Base-by-base conservation (phyloP, 1,284 basidiomycete genomes). In the Microbotryum saponariae region DNA sequence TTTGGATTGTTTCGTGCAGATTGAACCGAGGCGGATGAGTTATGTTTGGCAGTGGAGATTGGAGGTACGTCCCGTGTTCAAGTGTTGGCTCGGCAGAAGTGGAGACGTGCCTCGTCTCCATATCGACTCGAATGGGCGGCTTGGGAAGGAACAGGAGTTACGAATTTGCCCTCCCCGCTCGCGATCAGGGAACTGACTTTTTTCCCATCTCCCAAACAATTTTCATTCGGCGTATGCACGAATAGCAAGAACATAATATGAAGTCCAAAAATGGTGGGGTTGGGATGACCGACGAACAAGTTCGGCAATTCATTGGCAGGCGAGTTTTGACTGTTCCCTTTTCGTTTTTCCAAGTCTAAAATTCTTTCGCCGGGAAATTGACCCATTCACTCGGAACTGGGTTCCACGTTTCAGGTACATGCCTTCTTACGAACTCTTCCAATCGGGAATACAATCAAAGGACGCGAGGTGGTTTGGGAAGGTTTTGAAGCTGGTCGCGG, bases 201-300 rank as follows among this genome's bases (percentile, higher is more conserved):
- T 50, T 16, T 8, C 48, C 18, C 14, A 29, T 2, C 48, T 23
- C 23, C 3, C 23, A 23, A 25, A 25, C 2, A 2, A 5, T 16
- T 56, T 48, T 61, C 47, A 9, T 54, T 48, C 25, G 37, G 21
- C 10, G 23, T 50, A 67, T 73, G 59, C 72, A 77, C 37, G 74
- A 76, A 79, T 80, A 94, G 73, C 91, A 93, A 74, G 91, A 96
- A 71, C 88, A 87, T 62, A 72, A 81, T 56, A 92, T 94, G 90
- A 93, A 91, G 74, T 78, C 81, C 0, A 73, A 73, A 47, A 92
- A 91, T 65, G 89, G 89, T 51, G 90, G 89, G 6, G 78, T 78
- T 51, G 91, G 91, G 4, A 93, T 96, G 91, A 80, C 83, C 0
- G 89, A 93, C 70, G 83, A 82, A 68, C 82, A 81, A 72, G 89